Conservation (phyloP, 73 alveolate genomes). For the Paramecium caudatum region DNA sequence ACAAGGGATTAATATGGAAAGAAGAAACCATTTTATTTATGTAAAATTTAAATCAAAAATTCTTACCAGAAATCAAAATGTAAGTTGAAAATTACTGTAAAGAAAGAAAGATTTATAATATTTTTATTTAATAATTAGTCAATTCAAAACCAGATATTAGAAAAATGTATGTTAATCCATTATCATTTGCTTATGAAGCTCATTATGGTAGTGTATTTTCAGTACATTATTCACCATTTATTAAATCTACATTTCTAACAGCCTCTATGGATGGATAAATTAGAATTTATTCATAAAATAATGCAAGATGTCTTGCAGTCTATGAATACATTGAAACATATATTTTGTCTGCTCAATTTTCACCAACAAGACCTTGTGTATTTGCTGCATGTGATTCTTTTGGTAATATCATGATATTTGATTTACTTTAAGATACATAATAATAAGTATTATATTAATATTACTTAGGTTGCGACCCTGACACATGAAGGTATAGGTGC, state of each 20-base stretch:
- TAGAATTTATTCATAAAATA: slow-evolving; percentile 7
- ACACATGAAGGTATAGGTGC: slow-evolving; percentile 48
- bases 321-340: slow-evolving; percentile 84
- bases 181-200: slow-evolving; percentile 82
- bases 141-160: slow-evolving; percentile 86
- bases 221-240: slow-evolving; percentile 82
- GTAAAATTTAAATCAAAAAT: slow-evolving; percentile 80
- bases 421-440: slow-evolving; percentile 73
- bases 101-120: slow-evolving; percentile 84
- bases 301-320: slow-evolving; percentile 75
- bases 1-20: slow-evolving; percentile 79
- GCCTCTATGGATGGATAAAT: slow-evolving; percentile 86
- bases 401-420: slow-evolving; percentile 84
- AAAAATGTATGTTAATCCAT: slow-evolving; percentile 80
- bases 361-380: slow-evolving; percentile 87
- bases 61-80: slow-evolving; percentile 79
- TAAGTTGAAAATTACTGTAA: slow-evolving; percentile 83
- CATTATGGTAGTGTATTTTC: slow-evolving; percentile 83
- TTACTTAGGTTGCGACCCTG: not conserved
- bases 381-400: slow-evolving; percentile 84
- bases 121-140: slow-evolving; percentile 78
- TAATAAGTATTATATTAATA: slow-evolving; percentile 21
- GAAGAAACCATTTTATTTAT: slow-evolving; percentile 79
- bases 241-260: slow-evolving; percentile 76
- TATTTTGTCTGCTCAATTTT: slow-evolving; percentile 79